phyloP scores from a whole-genome alignment of 2,329 filamentous ascomycete species.

The Sarocladium kiliense region DNA sequence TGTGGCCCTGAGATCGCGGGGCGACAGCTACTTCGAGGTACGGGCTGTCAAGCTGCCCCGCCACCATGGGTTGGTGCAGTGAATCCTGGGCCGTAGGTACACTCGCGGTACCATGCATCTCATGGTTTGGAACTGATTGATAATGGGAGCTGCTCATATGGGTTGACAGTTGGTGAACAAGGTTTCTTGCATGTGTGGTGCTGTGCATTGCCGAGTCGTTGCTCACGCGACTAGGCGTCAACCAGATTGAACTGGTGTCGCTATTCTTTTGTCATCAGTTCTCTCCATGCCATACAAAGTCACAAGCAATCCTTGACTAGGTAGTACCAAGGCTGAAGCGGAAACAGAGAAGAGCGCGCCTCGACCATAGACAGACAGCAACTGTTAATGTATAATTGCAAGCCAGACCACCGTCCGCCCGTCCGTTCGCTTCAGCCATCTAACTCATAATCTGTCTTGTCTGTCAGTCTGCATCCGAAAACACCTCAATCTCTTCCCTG shows the following conservation, averaged over 20 bases:
- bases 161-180: neutral
- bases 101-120: neutral
- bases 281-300: too few relatives aligned
- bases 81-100: neutral
- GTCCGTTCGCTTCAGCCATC: neutral
- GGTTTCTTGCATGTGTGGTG: neutral
- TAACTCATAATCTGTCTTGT: neutral
- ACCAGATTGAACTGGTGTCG: too few relatives aligned
- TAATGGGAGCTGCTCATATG: neutral
- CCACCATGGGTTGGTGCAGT: neutral
- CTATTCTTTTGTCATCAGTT: too few relatives aligned
- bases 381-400: too few relatives aligned
- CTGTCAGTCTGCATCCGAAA: neutral
- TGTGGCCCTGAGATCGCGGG: neutral
- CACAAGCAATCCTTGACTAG: too few relatives aligned
- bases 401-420: too few relatives aligned
- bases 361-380: too few relatives aligned
- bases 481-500: neutral
- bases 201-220: too few relatives aligned
- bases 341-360: too few relatives aligned
- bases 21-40: neutral
- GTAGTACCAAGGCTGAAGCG: too few relatives aligned
- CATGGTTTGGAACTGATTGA: neutral
- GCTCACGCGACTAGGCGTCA: too few relatives aligned
- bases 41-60: neutral